A percentile compares a stretch with the other conserved stretches of the same genome.
phyloP scores from a whole-genome alignment of 2,329 filamentous ascomycete genomes.

The Pseudopyrenochaeta lycopersici region DNA sequence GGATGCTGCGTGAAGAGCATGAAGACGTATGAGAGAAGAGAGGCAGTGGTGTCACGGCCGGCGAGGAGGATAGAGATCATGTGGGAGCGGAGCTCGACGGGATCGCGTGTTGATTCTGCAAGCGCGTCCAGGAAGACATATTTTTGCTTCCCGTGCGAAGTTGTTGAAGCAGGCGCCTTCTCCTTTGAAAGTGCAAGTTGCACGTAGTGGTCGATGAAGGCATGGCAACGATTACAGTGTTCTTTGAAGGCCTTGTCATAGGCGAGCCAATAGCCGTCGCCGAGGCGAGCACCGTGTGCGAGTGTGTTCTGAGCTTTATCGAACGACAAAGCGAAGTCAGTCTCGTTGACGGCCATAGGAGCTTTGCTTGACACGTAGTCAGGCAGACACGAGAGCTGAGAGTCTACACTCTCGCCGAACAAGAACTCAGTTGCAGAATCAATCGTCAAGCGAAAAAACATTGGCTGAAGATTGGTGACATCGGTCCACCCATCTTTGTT shows the following conservation, averaged over 20 bases:
- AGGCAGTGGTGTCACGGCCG: constrained; percentile 85
- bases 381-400: constrained; percentile 32
- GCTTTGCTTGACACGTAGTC: constrained; percentile 23
- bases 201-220: constrained; percentile 39
- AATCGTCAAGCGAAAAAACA: constrained; percentile 52
- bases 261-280: constrained; percentile 42
- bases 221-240: constrained; percentile 37
- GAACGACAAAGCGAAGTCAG: constrained; percentile 34
- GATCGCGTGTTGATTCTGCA: constrained; percentile 74
- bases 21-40: constrained; percentile 78
- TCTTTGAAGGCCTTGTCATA: constrained; percentile 38
- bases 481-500: constrained; percentile 26
- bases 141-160: constrained; percentile 25
- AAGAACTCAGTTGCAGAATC: constrained; percentile 50
- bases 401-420: constrained; percentile 47
- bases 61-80: constrained; percentile 83
- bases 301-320: constrained; percentile 28
- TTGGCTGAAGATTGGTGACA: constrained; percentile 46
- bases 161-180: constrained; percentile 18
- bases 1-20: constrained; percentile 49
- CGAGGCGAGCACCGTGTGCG: constrained; percentile 30
- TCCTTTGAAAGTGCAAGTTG: constrained; percentile 29
- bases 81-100: constrained; percentile 79
- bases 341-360: constrained; percentile 20
- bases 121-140: constrained; percentile 89